Evolutionary conservation across 345 rosid species (phyloP), one percentile per base, ranked within the genome.

Genomic region (Syzygium jambos): DNA sequence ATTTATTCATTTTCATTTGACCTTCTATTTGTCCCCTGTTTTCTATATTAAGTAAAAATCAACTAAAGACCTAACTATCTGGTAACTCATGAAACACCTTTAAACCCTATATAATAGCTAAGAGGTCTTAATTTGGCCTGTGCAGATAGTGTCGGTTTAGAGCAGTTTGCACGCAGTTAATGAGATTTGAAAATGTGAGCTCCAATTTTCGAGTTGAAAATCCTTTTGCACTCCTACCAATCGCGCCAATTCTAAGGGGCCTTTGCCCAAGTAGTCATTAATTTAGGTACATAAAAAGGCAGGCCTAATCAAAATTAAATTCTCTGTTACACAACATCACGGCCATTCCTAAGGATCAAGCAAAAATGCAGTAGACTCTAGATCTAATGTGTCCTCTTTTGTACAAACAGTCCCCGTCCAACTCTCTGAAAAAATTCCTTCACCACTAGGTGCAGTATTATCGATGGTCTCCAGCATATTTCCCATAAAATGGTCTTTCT

Each of bases 341-440:
- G 90, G 85, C 94, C 92, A 92, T 21, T 91, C 92, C 15, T 88
- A 91, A 11, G 89, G 25, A 22, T 93, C 90, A 27, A 93, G 91
- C 85, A 93, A 84, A 54, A 80, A 89, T 13, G 93, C 87, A 61
- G 89, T 57, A 30, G 93, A 89, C 1, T 91, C 95, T 7, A 94
- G 30, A 85, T 92, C 92, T 46, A 90, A 73, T 29, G 56, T 84
- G 27, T 83, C 89, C 55, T 89, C 92, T 22, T 85, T 88, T 7
- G 85, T 34, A 59, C 88, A 87, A 82, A 9, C 52, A 78, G 52
- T 84, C 21, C 85, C 54, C 4, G 83, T 86, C 94, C 91, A 90
- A 23, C 85, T 90, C 55, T 85, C 73, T 65, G 83, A 29, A 85
- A 82, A 51, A 2, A 65, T 54, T 27, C 49, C 86, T 19, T 88